Percentiles rank a stretch among this genome's conserved stretches.
phyloP scores from a whole-genome alignment of 441 rosid species.

The Metrosideros polymorpha region DNA sequence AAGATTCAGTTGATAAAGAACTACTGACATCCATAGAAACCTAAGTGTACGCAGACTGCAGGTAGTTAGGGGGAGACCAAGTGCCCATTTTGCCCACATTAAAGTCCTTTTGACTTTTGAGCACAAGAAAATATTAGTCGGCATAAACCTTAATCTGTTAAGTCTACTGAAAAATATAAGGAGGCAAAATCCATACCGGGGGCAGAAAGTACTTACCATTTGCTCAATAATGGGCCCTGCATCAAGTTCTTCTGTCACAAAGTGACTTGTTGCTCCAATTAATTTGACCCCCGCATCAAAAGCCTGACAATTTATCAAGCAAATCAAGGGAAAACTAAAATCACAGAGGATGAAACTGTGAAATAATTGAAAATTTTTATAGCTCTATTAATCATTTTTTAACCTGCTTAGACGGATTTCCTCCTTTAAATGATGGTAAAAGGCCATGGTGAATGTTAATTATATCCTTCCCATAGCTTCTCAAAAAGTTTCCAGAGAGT shows the following conservation, averaged over 20 bases:
- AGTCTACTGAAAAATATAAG: not conserved
- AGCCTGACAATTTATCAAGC: conserved; percentile 56
- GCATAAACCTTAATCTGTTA: not conserved
- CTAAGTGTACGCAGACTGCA: not conserved
- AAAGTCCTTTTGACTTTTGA: not conserved
- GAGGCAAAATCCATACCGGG: not conserved
- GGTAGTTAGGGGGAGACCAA: not conserved
- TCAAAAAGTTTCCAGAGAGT: conserved; percentile 65
- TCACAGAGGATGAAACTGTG: not conserved
- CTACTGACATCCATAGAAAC: not conserved
- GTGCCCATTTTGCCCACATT: not conserved
- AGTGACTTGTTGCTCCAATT: conserved; percentile 92
- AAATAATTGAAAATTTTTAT: not conserved
- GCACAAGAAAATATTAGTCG: not conserved
- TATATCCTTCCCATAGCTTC: conserved; percentile 72
- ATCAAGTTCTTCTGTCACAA: conserved; percentile 90
- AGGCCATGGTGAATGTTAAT: conserved; percentile 98
- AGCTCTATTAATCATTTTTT: not conserved
- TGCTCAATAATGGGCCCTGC: conserved; percentile 91
- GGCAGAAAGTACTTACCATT: conserved; percentile 39
- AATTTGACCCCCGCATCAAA: conserved; percentile 93
- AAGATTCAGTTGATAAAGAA: not conserved
- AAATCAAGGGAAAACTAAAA: conserved; percentile 6
- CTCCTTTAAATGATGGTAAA: conserved; percentile 90
- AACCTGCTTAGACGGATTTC: conserved; percentile 81